A percentile compares a stretch with the other conserved stretches of the same genome.
Evolutionary conservation across 2,329 filamentous ascomycete genomes (phyloP).

Genomic region (Calonectria fujianensis): DNA sequence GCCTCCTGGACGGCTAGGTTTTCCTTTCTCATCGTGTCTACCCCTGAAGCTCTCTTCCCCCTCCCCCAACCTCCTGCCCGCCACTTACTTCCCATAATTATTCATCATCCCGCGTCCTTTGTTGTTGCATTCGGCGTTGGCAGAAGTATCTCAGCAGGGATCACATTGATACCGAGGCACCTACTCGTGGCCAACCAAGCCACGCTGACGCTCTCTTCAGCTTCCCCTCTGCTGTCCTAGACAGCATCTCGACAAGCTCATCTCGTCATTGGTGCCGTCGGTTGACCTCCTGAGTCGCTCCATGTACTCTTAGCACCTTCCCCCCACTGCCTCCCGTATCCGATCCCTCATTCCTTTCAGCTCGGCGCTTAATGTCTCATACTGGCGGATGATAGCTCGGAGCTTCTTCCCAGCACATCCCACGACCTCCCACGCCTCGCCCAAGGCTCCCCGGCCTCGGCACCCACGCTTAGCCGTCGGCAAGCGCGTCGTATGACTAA

Average conservation of each 20-base stretch:
- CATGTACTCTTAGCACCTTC: neutral
- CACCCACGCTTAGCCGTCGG: neutral
- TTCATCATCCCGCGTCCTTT: neutral
- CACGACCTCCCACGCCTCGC: slow-evolving; percentile 10
- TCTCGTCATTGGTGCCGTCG: neutral
- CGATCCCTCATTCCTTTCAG: neutral
- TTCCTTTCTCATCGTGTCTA: neutral
- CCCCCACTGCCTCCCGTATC: slow-evolving; percentile 3
- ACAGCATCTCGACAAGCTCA: neutral
- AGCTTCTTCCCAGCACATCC: neutral
- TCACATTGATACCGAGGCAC: neutral
- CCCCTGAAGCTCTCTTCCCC: neutral
- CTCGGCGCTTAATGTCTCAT: slow-evolving; percentile 19
- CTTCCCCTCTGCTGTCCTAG: neutral
- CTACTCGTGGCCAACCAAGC: neutral
- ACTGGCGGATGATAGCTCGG: neutral
- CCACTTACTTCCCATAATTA: neutral
- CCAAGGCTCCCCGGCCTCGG: neutral
- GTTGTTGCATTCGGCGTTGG: neutral
- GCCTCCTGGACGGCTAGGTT: neutral
- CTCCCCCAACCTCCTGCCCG: neutral
- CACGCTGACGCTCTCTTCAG: neutral
- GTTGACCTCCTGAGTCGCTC: neutral
- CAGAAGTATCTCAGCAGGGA: neutral
- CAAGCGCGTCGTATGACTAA: slow-evolving; percentile 18